A percentile compares a stretch with the other conserved stretches of the same genome.
Evolutionary conservation across 306 rosid species (phyloP).

Genomic region (Begonia peltatifolia): DNA sequence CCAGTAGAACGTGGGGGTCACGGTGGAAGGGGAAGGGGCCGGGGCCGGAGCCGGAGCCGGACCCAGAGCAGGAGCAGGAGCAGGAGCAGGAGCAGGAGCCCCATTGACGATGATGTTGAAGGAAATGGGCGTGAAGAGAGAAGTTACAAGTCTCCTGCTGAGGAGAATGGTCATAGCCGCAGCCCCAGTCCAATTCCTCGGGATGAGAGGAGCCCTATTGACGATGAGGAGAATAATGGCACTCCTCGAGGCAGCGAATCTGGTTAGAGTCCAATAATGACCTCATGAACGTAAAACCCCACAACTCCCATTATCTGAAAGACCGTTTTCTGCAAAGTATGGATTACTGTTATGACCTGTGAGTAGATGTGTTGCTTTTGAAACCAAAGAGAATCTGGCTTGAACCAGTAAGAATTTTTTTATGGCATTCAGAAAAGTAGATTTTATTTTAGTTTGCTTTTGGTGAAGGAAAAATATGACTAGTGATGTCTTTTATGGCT

Average conservation of each 20-base stretch:
- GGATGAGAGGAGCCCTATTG: conserved; percentile 32
- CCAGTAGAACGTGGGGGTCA: conserved; percentile 26
- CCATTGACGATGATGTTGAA: conserved; percentile 18
- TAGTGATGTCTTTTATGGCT: too few species aligned
- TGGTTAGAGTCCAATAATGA: not conserved
- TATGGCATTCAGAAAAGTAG: too few species aligned
- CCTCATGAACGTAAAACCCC: too few species aligned
- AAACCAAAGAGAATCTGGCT: too few species aligned
- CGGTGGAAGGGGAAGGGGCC: conserved; percentile 26
- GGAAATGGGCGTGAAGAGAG: conserved; percentile 15
- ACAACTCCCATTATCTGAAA: too few species aligned
- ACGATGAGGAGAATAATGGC: conserved; percentile 21
- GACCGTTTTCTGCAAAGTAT: too few species aligned
- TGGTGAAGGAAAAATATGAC: too few species aligned
- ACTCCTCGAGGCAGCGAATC: not conserved
- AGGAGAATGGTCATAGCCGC: conserved; percentile 28
- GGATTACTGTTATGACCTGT: too few species aligned
- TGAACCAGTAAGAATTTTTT: too few species aligned
- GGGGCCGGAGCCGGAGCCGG: conserved; percentile 28
- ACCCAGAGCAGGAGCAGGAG: conserved; percentile 17
- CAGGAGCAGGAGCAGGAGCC: conserved; percentile 32
- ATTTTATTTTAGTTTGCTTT: too few species aligned
- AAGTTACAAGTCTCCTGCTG: conserved; percentile 17
- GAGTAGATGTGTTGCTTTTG: too few species aligned
- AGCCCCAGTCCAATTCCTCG: conserved; percentile 29